phyloP scores from a whole-genome alignment of 1,139 yeast genomes.

The Nakaseomyces sp. region DNA sequence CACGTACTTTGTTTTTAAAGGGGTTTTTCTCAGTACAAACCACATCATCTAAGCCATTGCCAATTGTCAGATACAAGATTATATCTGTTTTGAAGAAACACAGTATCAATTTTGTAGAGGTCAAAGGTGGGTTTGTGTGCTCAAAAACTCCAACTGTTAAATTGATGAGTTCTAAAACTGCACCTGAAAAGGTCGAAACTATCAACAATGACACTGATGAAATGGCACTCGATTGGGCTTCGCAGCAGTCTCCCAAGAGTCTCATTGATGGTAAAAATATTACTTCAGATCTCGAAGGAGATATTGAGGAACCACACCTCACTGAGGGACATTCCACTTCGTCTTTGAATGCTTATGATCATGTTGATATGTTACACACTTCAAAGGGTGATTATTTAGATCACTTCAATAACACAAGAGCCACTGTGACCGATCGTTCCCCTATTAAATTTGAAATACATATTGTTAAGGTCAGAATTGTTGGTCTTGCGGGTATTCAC shows the following conservation, averaged over 20 bases:
- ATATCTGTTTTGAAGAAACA: constrained; percentile 65
- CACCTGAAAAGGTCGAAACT: constrained; percentile 4
- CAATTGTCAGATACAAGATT: constrained; percentile 76
- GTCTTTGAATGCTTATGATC: constrained; percentile 1
- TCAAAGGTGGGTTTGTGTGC: constrained; percentile 88
- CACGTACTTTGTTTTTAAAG: constrained; percentile 78
- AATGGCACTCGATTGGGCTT: not conserved
- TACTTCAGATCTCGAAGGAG: not conserved
- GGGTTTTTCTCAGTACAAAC: constrained; percentile 94
- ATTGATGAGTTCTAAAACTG: not conserved
- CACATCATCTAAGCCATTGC: constrained; percentile 84
- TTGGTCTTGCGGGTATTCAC: constrained; percentile 88
- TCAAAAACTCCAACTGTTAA: constrained; percentile 32
- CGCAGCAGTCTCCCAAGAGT: constrained; percentile 2
- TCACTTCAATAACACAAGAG: not conserved
- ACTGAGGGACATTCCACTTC: constrained; percentile 1
- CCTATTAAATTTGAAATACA: constrained; percentile 74
- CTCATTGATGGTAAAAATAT: not conserved
- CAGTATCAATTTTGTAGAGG: constrained; percentile 77
- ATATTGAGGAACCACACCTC: not conserved
- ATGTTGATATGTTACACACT: not conserved
- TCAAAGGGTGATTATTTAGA: constrained; percentile 4
- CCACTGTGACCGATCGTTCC: not conserved
- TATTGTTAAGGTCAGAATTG: constrained; percentile 85
- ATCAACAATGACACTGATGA: not conserved